Percentiles rank a stretch among this genome's conserved stretches.
Evolutionary conservation across 1,139 yeast species (phyloP).

Genomic region (Hyphopichia fennica): DNA sequence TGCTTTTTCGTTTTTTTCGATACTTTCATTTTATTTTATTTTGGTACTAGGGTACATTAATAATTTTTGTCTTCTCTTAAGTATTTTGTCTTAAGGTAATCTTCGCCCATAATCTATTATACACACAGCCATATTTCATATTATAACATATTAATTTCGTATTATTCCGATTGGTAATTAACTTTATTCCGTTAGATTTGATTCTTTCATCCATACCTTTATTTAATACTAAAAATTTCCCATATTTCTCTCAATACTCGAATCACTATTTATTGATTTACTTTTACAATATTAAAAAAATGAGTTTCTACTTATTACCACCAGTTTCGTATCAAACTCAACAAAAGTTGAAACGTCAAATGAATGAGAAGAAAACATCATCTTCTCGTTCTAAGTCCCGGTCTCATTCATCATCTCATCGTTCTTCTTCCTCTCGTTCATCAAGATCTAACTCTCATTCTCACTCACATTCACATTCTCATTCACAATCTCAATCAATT

Average conservation of each 20-base stretch:
- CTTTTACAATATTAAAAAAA: background rate
- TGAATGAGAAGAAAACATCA: slow-evolving; percentile 6
- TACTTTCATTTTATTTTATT: too few species aligned
- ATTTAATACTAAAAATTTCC: background rate
- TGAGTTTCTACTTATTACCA: slow-evolving; percentile 14
- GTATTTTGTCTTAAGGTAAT: too few species aligned
- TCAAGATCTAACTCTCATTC: background rate
- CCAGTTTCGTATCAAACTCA: slow-evolving; percentile 16
- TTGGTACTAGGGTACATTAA: too few species aligned
- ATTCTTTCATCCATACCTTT: too few species aligned
- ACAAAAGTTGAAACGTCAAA: slow-evolving; percentile 12
- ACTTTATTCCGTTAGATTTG: too few species aligned
- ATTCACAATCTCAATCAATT: background rate
- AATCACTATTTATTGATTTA: too few species aligned
- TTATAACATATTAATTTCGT: too few species aligned
- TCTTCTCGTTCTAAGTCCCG: background rate
- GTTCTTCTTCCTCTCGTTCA: background rate
- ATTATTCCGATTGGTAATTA: too few species aligned
- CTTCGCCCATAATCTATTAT: too few species aligned
- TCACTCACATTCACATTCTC: background rate
- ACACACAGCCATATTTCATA: too few species aligned
- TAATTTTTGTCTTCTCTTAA: too few species aligned
- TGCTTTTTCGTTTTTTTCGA: too few species aligned
- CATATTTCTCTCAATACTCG: background rate
- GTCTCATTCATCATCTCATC: background rate